Percentiles rank a stretch among this genome's conserved stretches.
Conservation (phyloP, 768 basidiomycete species). For the Dendrothele bispora region DNA sequence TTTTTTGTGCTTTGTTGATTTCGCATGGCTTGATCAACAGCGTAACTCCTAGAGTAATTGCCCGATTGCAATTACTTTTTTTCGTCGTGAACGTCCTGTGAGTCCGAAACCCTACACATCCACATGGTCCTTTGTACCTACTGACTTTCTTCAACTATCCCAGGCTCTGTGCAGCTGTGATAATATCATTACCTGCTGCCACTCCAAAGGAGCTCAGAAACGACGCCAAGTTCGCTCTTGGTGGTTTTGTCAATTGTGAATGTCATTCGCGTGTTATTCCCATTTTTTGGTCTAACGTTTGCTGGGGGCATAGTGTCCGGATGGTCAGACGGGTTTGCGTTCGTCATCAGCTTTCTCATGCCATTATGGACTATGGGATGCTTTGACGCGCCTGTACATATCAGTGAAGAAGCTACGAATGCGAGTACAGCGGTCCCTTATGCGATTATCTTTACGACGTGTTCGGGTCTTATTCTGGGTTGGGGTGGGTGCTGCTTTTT, state of each 20-base stretch:
- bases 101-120: constrained; percentile 17
- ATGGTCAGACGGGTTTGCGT: constrained; percentile 39
- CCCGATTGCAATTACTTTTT: constrained; percentile 71
- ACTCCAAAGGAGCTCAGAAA: constrained; percentile 63
- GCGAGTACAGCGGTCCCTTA: constrained; percentile 52
- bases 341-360: constrained; percentile 37
- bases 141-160: no score
- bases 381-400: constrained; percentile 43
- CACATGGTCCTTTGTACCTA: neutral
- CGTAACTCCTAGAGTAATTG: constrained; percentile 62
- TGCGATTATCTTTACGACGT: constrained; percentile 44
- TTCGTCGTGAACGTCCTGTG: constrained; percentile 69
- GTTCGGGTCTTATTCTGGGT: constrained; percentile 40
- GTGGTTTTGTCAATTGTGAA: constrained; percentile 58
- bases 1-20: constrained; percentile 61
- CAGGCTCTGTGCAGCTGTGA: constrained; percentile 64
- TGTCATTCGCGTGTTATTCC: neutral
- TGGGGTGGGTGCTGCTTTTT: constrained; percentile 26
- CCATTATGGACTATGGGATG: constrained; percentile 43
- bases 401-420: constrained; percentile 54
- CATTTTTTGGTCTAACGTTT: no score
- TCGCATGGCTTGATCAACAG: constrained; percentile 66
- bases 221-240: constrained; percentile 58
- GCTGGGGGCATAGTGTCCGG: constrained; percentile 38
- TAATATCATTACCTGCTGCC: constrained; percentile 66